phyloP scores from a whole-genome alignment of 148 eudicot species.

The Chenopodium album region DNA sequence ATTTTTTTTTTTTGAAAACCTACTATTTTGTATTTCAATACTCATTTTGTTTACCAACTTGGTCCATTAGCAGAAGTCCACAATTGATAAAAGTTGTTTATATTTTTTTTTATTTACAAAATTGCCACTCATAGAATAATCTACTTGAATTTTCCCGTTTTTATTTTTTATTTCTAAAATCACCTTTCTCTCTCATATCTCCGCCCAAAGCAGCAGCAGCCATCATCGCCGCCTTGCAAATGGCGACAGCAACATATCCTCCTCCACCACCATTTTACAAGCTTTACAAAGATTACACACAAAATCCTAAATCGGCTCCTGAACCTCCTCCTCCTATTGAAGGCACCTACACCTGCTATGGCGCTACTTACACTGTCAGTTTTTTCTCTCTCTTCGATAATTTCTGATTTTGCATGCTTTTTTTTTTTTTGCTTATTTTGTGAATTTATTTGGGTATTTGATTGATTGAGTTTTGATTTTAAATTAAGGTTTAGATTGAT shows the following conservation, averaged over 20 bases:
- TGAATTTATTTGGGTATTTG: neutral
- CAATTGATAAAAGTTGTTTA: too few species aligned
- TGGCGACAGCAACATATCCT: conserved; percentile 89
- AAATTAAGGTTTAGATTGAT: neutral
- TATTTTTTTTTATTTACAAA: too few species aligned
- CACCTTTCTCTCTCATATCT: too few species aligned
- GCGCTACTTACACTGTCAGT: conserved; percentile 69
- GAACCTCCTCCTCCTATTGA: conserved; percentile 75
- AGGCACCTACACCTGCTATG: conserved; percentile 70
- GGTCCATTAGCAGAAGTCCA: too few species aligned
- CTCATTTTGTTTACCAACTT: too few species aligned
- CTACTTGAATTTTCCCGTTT: too few species aligned
- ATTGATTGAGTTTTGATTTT: neutral
- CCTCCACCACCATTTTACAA: conserved; percentile 92
- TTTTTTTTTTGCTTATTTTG: neutral
- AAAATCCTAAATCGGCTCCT: conserved; percentile 67
- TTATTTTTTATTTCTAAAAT: too few species aligned
- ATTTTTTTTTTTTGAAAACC: too few species aligned
- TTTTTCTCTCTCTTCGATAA: neutral
- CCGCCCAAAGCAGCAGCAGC: too few species aligned
- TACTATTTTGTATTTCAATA: too few species aligned
- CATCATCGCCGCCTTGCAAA: conserved; percentile 7
- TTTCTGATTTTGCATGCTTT: neutral
- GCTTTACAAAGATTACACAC: conserved; percentile 66
- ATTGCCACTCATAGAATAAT: too few species aligned